These are phyloP conservation scores for Podaxis sp. DNA, from an alignment of 768 basidiomycete species.

Conservation along the genomic window DNA sequence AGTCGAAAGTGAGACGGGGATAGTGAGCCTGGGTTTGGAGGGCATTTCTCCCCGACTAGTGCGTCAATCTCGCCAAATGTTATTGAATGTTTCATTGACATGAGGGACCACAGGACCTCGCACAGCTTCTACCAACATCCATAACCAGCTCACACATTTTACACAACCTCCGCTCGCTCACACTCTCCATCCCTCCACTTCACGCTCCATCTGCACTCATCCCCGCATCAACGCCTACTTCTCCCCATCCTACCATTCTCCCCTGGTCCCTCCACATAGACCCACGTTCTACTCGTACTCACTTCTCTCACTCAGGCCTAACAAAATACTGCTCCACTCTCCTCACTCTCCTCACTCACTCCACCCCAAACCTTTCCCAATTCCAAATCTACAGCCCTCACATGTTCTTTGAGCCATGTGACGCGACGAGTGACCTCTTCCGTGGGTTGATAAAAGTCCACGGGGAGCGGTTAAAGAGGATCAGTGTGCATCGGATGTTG, in stretches of 20 bases:
- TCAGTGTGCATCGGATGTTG: constrained; percentile 66
- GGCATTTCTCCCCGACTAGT: constrained; percentile 63
- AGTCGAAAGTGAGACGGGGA: constrained; percentile 41
- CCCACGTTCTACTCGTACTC: neutral
- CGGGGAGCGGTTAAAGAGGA: constrained; percentile 46
- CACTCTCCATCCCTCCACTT: constrained; percentile 45
- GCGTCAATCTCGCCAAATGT: constrained; percentile 12
- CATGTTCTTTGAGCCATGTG: constrained; percentile 36
- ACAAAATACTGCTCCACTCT: constrained; percentile 4
- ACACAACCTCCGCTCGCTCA: constrained; percentile 32
- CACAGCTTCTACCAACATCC: constrained; percentile 19
- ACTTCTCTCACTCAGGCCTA: neutral
- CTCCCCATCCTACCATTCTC: neutral
- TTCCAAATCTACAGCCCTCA: constrained; percentile 61
- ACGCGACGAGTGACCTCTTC: constrained; percentile 51
- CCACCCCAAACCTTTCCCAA: constrained; percentile 43
- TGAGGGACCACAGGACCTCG: constrained; percentile 47
- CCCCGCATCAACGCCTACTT: neutral
- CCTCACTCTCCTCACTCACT: constrained; percentile 38
- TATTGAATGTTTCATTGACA: neutral
- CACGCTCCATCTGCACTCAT: constrained; percentile 25
- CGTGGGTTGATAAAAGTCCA: constrained; percentile 48
- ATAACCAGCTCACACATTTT: constrained; percentile 39
- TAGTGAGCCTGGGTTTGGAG: constrained; percentile 60
- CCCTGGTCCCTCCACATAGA: neutral